Base-by-base conservation (phyloP, 352 stramenopile genomes). In the Phytophthora crassamura region DNA sequence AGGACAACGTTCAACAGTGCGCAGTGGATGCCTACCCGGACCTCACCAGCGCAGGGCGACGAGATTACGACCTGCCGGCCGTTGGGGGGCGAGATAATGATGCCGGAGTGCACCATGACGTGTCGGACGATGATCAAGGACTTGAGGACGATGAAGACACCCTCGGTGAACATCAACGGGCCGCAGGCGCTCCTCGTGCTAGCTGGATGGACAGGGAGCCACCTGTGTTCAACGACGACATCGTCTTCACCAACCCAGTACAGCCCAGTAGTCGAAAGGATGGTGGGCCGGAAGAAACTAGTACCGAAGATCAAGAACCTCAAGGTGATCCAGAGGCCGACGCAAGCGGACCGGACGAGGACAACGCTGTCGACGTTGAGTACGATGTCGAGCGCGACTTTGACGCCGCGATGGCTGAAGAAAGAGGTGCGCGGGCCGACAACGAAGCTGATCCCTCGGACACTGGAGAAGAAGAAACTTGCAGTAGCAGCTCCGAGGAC, bases 31-130 rank as follows among this genome's bases (percentile, higher is more conserved):
- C 22, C 2, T 47, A 57, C 14, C 38, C 38, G 10, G 38, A 22
- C 38, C 10, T 25, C 15, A 43, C 38, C 2, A 43, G 14, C 11
- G 36, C 35, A 2, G 35, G 49, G 11, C 15, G 35, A 9, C 9
- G 22, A 0, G 34, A 62, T 62, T 62, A 62, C 34, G 54, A 54
- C 33, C 20, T 40, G 5, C 54, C 54, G 34, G 54, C 2, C 43
- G 22, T n/a, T 48, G 47, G 43, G 25, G 34, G 54, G 22, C n/a
- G 39, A 35, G 36, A 40, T 4, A 0, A 49, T 40, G 34, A 15
- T 12, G 34, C 41, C 20, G 7, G 5, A 9, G 16, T 12, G 20
- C 41, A 15, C 41, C 41, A 47, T 32, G 41, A 47, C 20, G 7
- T 12, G 1, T 33, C 18, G n/a, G 41, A 43, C 10, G 34, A 36